Base-by-base conservation (phyloP, 306 rosid species). In the Malus sylvestris region DNA sequence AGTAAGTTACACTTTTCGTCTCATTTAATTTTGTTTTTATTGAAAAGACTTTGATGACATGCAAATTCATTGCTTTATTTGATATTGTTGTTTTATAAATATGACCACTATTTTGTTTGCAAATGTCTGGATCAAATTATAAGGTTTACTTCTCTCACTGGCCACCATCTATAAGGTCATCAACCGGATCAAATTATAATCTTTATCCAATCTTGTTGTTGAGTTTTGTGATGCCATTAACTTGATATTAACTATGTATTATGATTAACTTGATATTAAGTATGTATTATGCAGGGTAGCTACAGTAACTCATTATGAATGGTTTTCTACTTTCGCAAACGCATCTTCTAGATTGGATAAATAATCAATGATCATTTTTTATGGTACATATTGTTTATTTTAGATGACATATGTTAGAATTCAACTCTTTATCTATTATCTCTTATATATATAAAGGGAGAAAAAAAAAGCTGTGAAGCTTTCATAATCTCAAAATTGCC, bases 1-100 rank as follows among this genome's bases (percentile, higher is more conserved):
- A 79, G 98, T 92, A 88, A 87, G 98, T 81, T 70, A 60, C 71
- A 38, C 45, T 59, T 68, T 71, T 67, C 59, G 6, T 61, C 53
- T 53, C 30, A 63, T n/a, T 30, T 32, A 6, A 71, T 44, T 42
- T 67, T 27, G 12, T 49, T 1, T 65, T 73, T 15, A 13, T 3
- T 72, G 66, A 66, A 63, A 6, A 33, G 38, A 33, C 38, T 42
- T 64, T 23, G 29, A 72, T 33, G 64, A 20, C 44, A 30, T 25
- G 23, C n/a, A 1, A 19, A 71, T 12, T 12, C 12, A 20, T 72
- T 57, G 67, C 23, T 57, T 15, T 66, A 33, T n/a, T 25, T 35
- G 27, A n/a, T 53, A 32, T 55, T 20, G 20, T 33, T 55, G n/a
- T 55, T 58, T 58, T 4, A 71, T 58, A 19, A 35, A 27, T 71